These are phyloP conservation scores for Barnettozyma botsteinii DNA, from an alignment of 805 yeast genomes.

Conservation along the genomic window DNA sequence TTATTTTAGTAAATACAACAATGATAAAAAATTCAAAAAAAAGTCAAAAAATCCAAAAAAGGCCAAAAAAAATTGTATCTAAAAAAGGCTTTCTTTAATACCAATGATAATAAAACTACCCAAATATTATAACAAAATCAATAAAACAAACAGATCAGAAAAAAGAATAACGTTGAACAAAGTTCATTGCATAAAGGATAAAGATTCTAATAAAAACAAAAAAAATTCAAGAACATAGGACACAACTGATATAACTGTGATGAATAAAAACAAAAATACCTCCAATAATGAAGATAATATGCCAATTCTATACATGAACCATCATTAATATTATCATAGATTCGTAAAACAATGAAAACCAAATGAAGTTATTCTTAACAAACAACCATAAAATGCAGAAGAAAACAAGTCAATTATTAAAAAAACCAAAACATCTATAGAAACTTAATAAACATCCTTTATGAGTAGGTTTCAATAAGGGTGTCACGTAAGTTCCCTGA, in stretches of 20 bases:
- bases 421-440: neutral
- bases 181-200: neutral
- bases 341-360: no score
- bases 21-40: slow-evolving; percentile 1
- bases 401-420: neutral
- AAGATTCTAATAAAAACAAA: no score
- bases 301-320: no score
- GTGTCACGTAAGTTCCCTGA: slow-evolving; percentile 86
- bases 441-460: neutral
- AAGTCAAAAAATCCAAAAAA: slow-evolving; percentile 3
- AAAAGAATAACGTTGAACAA: neutral
- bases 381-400: slow-evolving; percentile 4
- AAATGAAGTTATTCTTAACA: no score
- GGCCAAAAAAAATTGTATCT: neutral
- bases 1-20: neutral
- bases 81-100: slow-evolving; percentile 1
- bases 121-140: slow-evolving; percentile 4
- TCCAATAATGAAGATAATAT: no score
- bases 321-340: no score
- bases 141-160: neutral
- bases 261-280: no score
- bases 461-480: slow-evolving; percentile 85
- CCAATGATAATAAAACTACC: slow-evolving; percentile 6
- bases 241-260: no score
- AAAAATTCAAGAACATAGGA: no score